phyloP scores from a whole-genome alignment of 768 basidiomycete species.

The Kwoniella sp. region DNA sequence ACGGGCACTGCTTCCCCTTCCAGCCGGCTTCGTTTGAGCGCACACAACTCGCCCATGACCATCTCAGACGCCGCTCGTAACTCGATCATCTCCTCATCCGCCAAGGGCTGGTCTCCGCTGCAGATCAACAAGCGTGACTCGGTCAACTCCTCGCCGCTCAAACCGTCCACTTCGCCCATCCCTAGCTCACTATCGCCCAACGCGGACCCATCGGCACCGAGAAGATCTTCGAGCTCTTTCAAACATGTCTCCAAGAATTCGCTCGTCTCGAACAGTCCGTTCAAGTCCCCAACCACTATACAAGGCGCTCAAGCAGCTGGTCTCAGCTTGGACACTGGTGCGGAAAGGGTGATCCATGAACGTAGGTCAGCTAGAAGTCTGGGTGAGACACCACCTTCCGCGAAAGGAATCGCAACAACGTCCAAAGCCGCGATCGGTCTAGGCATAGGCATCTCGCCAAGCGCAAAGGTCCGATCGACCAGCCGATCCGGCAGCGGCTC shows the following conservation, averaged over 20 bases:
- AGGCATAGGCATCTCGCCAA: constrained; percentile 30
- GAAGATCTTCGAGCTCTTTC: constrained; percentile 49
- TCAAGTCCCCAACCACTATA: constrained; percentile 41
- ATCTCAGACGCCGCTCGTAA: constrained; percentile 30
- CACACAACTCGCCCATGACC: constrained; percentile 14
- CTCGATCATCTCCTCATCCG: constrained; percentile 47
- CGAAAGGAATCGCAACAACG: constrained; percentile 28
- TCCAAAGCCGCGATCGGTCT: constrained; percentile 40
- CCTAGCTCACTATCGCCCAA: constrained; percentile 10
- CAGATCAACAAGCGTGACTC: constrained; percentile 47
- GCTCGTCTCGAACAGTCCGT: constrained; percentile 49
- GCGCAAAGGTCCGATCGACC: constrained; percentile 20
- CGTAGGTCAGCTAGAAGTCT: constrained; percentile 8
- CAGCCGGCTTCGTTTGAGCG: constrained; percentile 14
- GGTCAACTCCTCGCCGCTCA: constrained; percentile 26
- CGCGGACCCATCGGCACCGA: constrained; percentile 20
- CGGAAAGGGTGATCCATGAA: constrained; percentile 35
- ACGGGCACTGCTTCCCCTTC: constrained; percentile 18
- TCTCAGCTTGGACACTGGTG: constrained; percentile 10
- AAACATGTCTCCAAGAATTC: constrained; percentile 50
- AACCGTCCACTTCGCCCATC: constrained; percentile 28
- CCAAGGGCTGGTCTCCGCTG: constrained; percentile 49
- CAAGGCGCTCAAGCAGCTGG: constrained; percentile 38
- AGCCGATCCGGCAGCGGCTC: constrained; percentile 21
- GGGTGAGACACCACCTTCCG: constrained; percentile 27